Conservation (phyloP, 352 stramenopile species). For the Stephanocyclus meneghinianus region DNA sequence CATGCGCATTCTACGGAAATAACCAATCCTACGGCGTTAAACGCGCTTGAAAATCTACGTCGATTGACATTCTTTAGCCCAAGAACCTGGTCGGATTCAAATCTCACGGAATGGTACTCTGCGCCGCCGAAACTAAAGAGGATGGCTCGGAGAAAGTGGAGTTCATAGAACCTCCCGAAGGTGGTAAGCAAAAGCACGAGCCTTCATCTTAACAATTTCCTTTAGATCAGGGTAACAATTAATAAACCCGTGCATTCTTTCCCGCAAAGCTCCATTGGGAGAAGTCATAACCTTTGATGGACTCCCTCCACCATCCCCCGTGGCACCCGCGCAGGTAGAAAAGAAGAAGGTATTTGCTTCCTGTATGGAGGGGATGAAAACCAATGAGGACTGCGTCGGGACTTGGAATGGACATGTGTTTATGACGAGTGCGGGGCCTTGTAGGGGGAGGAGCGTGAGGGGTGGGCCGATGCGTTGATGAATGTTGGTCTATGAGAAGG, state of each 20-base stretch:
- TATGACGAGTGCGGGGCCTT: slow-evolving; percentile 71
- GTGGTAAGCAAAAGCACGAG: slow-evolving; percentile 22
- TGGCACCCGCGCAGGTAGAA: slow-evolving; percentile 52
- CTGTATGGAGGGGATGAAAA: slow-evolving; percentile 73
- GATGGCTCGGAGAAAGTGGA: slow-evolving; percentile 86
- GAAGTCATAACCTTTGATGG: slow-evolving; percentile 87
- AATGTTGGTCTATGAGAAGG: not conserved
- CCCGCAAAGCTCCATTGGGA: slow-evolving; percentile 81
- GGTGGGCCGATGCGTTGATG: slow-evolving; percentile 73
- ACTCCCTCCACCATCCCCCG: slow-evolving; percentile 62
- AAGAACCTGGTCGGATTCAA: slow-evolving; percentile 97
- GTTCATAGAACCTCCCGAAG: slow-evolving; percentile 92
- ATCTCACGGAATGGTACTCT: slow-evolving; percentile 98
- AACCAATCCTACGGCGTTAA: too few relatives aligned
- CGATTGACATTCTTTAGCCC: slow-evolving; percentile 42
- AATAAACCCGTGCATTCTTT: not conserved
- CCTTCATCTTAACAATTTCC: not conserved
- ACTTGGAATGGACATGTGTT: slow-evolving; percentile 80
- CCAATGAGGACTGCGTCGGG: slow-evolving; percentile 65
- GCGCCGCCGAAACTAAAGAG: slow-evolving; percentile 84
- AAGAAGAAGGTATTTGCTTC: slow-evolving; percentile 34
- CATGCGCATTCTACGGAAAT: too few relatives aligned
- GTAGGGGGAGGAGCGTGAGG: slow-evolving; percentile 63
- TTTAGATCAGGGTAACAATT: not conserved
- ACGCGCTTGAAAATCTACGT: too few relatives aligned